Evolutionary conservation across 140 eudicot species (phyloP).

Genomic region (Ambrosia hybrid): DNA sequence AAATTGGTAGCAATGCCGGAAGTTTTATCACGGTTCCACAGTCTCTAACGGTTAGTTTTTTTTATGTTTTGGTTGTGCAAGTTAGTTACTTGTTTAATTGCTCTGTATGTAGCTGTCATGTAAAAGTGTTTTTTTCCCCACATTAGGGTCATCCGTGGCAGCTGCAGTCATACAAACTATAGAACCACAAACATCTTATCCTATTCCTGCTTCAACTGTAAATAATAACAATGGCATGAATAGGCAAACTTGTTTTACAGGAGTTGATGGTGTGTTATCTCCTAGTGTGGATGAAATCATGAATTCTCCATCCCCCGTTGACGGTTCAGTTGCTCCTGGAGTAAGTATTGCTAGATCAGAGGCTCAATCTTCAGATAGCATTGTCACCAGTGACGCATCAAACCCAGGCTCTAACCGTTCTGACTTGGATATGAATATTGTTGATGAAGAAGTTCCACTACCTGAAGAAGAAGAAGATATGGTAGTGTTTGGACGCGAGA

Average conservation of each 20-base stretch:
- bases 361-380: too few relatives aligned
- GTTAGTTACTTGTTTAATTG: too few relatives aligned
- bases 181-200: constrained; percentile 29
- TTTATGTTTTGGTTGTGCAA: too few relatives aligned
- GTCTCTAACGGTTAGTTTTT: constrained; percentile 26
- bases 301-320: constrained; percentile 40
- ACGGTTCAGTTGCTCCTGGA: constrained; percentile 30
- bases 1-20: constrained; percentile 33
- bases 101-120: too few relatives aligned
- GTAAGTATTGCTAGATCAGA: constrained; percentile 25
- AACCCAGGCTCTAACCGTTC: constrained; percentile 61
- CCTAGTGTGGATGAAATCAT: constrained; percentile 43
- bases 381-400: constrained; percentile 34
- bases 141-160: constrained; percentile 38
- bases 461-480: constrained; percentile 12
- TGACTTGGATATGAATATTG: constrained; percentile 55
- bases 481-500: too few relatives aligned
- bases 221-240: constrained; percentile 37
- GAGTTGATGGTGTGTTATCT: constrained; percentile 15
- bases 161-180: neutral
- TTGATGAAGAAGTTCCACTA: constrained; percentile 37
- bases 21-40: constrained; percentile 35
- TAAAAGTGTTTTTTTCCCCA: too few relatives aligned
- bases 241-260: constrained; percentile 25
- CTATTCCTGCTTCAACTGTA: constrained; percentile 29